A percentile compares a stretch with the other conserved stretches of the same genome.
These are phyloP conservation scores for Pyrenula massariospora DNA, from an alignment of 495 filamentous ascomycete genomes.

Conservation along the genomic window DNA sequence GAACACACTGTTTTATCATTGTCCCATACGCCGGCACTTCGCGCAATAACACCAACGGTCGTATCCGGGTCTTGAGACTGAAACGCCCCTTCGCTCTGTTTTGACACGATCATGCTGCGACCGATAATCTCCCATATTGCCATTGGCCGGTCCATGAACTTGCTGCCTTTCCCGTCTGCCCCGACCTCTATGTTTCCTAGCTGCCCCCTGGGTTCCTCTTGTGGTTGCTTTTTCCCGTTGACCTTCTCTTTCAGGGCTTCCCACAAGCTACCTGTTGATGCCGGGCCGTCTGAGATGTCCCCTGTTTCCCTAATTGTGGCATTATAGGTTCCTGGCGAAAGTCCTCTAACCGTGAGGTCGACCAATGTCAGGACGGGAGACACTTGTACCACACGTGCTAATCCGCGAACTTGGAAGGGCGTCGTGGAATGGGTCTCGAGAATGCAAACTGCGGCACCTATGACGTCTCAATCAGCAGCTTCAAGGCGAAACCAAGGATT, in stretches of 20 bases:
- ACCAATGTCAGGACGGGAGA: conserved; percentile 63
- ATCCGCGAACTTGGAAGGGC: conserved; percentile 54
- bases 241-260: conserved; percentile 39
- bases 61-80: conserved; percentile 66
- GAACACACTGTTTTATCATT: conserved; percentile 95
- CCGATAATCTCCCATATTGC: conserved; percentile 95
- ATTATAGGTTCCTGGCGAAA: conserved; percentile 69
- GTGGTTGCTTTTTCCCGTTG: conserved; percentile 25
- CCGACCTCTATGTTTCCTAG: conserved; percentile 67
- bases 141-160: conserved; percentile 68
- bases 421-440: conserved; percentile 71
- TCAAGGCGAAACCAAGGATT: conserved; percentile 3
- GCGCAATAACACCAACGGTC: conserved; percentile 81
- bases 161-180: conserved; percentile 48
- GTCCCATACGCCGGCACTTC: conserved; percentile 94
- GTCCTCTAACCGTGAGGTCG: conserved; percentile 77
- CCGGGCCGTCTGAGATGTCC: conserved; percentile 73
- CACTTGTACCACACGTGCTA: conserved; percentile 75
- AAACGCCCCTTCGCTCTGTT: conserved; percentile 32
- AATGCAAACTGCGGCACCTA: conserved; percentile 90
- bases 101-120: conserved; percentile 72
- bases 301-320: conserved; percentile 79
- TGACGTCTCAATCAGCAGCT: conserved; percentile 1
- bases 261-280: conserved; percentile 78
- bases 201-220: conserved; percentile 45